Evolutionary conservation across 2,329 filamentous ascomycete species (phyloP).

Genomic region (Penicillium sp.): DNA sequence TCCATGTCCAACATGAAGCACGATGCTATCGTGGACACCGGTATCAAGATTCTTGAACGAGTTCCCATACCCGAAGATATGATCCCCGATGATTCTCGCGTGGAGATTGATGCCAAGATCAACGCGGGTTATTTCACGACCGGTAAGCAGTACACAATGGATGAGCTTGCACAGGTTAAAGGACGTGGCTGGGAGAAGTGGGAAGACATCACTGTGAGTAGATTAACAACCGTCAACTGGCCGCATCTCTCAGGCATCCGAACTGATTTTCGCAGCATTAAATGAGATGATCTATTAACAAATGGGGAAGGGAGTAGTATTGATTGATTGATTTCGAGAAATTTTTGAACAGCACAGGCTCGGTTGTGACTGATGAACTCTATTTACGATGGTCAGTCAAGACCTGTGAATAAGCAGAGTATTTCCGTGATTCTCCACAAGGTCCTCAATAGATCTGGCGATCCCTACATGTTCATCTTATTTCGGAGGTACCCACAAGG

Average conservation of each 20-base stretch:
- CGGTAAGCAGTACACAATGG: slow-evolving; percentile 82
- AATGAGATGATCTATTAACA: not conserved
- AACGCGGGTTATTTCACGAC: slow-evolving; percentile 86
- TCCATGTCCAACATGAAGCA: slow-evolving; percentile 85
- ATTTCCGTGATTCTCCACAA: not conserved
- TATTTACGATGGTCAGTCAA: not conserved
- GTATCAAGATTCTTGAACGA: slow-evolving; percentile 76
- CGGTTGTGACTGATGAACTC: not conserved
- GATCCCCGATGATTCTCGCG: slow-evolving; percentile 90
- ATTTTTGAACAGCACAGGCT: not conserved
- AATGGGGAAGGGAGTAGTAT: not conserved
- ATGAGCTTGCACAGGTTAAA: slow-evolving; percentile 81
- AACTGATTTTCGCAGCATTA: not conserved
- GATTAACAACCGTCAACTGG: not conserved
- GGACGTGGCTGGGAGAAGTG: slow-evolving; percentile 85
- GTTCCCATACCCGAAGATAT: slow-evolving; percentile 89
- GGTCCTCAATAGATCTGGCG: not conserved
- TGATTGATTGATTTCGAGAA: not conserved
- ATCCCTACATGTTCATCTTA: not conserved
- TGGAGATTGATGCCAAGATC: slow-evolving; percentile 99
- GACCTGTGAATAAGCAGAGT: not conserved
- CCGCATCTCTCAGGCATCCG: not conserved
- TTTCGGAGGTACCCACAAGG: not conserved
- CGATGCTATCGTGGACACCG: slow-evolving; percentile 52
- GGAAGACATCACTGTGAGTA: slow-evolving; percentile 39